Base-by-base conservation (phyloP, 148 eudicot species). In the Persicaria tinctoria region DNA sequence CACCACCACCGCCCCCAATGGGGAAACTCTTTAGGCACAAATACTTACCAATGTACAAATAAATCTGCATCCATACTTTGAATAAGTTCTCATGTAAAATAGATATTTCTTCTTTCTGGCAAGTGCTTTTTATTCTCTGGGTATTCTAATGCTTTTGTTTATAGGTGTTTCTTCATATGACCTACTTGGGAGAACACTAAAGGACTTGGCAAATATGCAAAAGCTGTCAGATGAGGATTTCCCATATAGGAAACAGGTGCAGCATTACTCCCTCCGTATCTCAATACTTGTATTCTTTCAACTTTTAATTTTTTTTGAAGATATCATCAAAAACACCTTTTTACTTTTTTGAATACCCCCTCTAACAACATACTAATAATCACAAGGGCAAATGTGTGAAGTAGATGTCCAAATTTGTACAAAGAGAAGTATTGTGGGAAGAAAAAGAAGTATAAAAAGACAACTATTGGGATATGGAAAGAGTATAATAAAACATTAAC, bases 161-260 rank as follows among this genome's bases (percentile, higher is more conserved):
- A 64, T 79, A 96, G 99, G 99, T 75, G 74, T 63, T 45, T 57
- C 74, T 76, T 92, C 97, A 18, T 79, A 76, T 79, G 77, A 86
- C 81, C 72, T 96, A 41, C 78, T 92, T 76, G 85, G 85, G 75
- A 83, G 83, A 74, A 86, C 87, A 64, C 82, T 96, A 53, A 72
- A 77, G 87, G 90, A 82, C 89, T 79, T 96, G 83, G 93, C 84
- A 45, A 89, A 84, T 18, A 90, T 96, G 84, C 93, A 93, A 79
- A 89, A 87, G 75, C 84, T 90, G 85, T 85, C 92, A 49, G 97
- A 86, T 75, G 97, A 87, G 72, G 89, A 92, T 66, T 92, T 96
- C 64, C 82, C 87, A 8, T 89, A 78, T 76, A 80, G 89, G 79
- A 92, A 90, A 80, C 94, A 92, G 99, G 99, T 96, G 70, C 70